phyloP scores from a whole-genome alignment of 2,329 filamentous ascomycete genomes.

The Corinectria fuckeliana region DNA sequence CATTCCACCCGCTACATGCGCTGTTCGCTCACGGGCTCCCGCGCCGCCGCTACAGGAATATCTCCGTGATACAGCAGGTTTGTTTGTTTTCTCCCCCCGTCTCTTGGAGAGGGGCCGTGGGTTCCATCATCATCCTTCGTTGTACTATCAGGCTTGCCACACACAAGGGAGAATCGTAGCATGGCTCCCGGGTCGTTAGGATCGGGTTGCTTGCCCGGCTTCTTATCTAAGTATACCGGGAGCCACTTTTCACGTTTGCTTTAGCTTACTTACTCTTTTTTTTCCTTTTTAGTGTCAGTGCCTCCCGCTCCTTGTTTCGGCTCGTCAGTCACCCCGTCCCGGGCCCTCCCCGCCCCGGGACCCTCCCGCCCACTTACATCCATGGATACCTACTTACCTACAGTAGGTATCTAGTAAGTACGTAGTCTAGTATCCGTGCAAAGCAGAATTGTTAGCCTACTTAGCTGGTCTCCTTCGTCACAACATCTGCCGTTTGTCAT shows the following conservation, averaged over 20 bases:
- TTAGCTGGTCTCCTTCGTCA: neutral
- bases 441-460: too few species aligned
- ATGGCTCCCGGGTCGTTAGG: too few species aligned
- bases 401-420: neutral
- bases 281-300: neutral
- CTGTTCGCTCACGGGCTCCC: conserved; percentile 31
- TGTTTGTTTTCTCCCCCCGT: too few species aligned
- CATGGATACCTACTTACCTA: too few species aligned
- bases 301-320: conserved; percentile 10
- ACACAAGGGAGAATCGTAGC: conserved; percentile 14
- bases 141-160: conserved; percentile 10
- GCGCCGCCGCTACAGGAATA: conserved; percentile 12
- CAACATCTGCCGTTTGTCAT: neutral
- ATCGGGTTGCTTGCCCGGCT: conserved; percentile 14
- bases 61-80: conserved; percentile 34
- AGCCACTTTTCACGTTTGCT: conserved; percentile 23
- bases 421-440: too few species aligned
- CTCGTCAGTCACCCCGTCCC: neutral
- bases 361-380: neutral
- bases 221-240: conserved; percentile 10
- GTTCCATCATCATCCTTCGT: conserved; percentile 2
- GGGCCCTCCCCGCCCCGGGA: neutral
- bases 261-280: neutral
- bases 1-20: conserved; percentile 25
- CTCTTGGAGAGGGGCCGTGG: neutral